A percentile compares a stretch with the other conserved stretches of the same genome.
These are phyloP conservation scores for Lepidium campestre DNA, from an alignment of 441 rosid species.

Conservation along the genomic window DNA sequence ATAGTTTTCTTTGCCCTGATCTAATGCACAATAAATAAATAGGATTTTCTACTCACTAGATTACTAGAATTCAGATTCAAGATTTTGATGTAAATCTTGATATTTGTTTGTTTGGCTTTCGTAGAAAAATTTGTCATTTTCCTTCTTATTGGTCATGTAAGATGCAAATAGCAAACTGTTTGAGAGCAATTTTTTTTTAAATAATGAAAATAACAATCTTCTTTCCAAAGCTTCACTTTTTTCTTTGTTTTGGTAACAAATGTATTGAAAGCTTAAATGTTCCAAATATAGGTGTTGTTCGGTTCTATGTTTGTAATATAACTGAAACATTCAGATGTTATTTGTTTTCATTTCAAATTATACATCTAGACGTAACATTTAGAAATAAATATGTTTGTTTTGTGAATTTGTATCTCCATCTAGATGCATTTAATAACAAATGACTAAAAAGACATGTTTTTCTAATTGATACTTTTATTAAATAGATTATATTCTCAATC, in stretches of 20 bases:
- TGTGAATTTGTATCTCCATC: too few relatives aligned
- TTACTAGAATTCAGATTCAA: neutral
- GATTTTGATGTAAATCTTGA: neutral
- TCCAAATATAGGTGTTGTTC: too few relatives aligned
- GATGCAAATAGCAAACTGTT: neutral
- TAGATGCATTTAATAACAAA: too few relatives aligned
- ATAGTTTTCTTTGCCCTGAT: neutral
- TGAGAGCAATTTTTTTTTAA: neutral
- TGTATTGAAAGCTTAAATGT: neutral
- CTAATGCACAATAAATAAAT: neutral
- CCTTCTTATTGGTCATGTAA: neutral
- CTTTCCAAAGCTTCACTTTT: neutral
- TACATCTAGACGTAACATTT: too few relatives aligned
- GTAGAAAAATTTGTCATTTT: neutral
- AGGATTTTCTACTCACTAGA: neutral
- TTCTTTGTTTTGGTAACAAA: neutral
- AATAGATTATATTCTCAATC: too few relatives aligned
- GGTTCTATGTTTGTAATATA: too few relatives aligned
- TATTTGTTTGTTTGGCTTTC: neutral
- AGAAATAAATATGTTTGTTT: too few relatives aligned
- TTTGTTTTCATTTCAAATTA: too few relatives aligned
- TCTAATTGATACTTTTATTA: too few relatives aligned
- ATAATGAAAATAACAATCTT: conserved; percentile 1
- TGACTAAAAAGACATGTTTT: too few relatives aligned
- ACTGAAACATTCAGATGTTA: too few relatives aligned